Conservation (phyloP, 2,329 filamentous ascomycete genomes). For the Colletotrichum musae region DNA sequence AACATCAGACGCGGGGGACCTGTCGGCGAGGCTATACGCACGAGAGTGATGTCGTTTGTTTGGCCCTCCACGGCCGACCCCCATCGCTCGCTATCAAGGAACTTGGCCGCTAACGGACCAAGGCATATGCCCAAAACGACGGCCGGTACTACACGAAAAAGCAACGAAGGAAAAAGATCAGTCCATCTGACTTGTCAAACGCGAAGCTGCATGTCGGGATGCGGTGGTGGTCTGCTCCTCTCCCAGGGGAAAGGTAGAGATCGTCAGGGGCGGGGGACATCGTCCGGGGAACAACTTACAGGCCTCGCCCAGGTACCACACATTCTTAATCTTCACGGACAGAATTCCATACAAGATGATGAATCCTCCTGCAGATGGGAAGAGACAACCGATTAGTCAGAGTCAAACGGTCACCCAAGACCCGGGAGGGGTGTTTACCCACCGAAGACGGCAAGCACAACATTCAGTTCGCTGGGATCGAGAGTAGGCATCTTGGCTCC, state of each 20-base stretch:
- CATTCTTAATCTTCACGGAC: slow-evolving; percentile 66
- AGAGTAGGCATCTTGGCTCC: slow-evolving; percentile 44
- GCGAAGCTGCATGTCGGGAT: neutral
- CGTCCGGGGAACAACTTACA: slow-evolving; percentile 51
- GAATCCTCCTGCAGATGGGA: slow-evolving; percentile 57
- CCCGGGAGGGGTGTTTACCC: slow-evolving; percentile 38
- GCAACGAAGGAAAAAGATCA: slow-evolving; percentile 3
- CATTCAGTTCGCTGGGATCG: slow-evolving; percentile 57
- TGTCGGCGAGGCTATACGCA: slow-evolving; percentile 40
- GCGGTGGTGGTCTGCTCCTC: no score
- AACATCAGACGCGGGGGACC: neutral
- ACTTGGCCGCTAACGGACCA: slow-evolving; percentile 68
- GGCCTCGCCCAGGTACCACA: slow-evolving; percentile 69
- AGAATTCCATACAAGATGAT: slow-evolving; percentile 64
- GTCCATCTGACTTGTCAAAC: neutral
- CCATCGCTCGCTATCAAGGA: slow-evolving; percentile 62
- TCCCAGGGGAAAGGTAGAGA: neutral
- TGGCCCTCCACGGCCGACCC: slow-evolving; percentile 51
- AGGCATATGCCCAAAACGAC: slow-evolving; percentile 67
- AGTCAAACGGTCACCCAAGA: neutral
- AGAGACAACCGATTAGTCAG: slow-evolving; percentile 7
- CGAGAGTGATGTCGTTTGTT: slow-evolving; percentile 56
- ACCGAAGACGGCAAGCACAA: slow-evolving; percentile 64
- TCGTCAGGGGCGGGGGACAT: neutral
- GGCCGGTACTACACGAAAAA: slow-evolving; percentile 62